These are phyloP conservation scores for Aristolochia fimbriata DNA, from an alignment of 164 flowering plant species.

Conservation along the genomic window DNA sequence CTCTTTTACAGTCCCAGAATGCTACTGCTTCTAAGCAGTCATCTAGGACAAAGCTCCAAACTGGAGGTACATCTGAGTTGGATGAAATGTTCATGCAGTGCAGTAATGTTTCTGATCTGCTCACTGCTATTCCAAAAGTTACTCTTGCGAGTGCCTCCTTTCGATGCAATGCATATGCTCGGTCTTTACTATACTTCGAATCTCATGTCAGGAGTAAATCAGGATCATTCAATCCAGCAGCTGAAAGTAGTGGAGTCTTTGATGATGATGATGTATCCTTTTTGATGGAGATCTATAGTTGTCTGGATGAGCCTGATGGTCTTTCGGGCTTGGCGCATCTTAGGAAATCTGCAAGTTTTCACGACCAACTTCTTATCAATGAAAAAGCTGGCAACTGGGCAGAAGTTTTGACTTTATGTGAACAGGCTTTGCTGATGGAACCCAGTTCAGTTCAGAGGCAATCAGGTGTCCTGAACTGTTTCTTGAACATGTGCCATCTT, in stretches of 20 bases:
- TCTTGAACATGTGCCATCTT: slow-evolving; percentile 89
- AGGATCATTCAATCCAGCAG: slow-evolving; percentile 93
- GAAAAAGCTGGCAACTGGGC: slow-evolving; percentile 97
- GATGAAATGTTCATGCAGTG: slow-evolving; percentile 62
- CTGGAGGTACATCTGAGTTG: slow-evolving; percentile 17
- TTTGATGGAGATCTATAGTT: slow-evolving; percentile 91
- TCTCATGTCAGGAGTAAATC: slow-evolving; percentile 76
- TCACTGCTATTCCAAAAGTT: slow-evolving; percentile 78
- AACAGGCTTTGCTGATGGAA: slow-evolving; percentile 94
- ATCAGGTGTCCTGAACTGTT: slow-evolving; percentile 89
- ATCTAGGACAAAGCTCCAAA: slow-evolving; percentile 35
- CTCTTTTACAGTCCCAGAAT: slow-evolving; percentile 68
- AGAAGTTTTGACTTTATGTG: slow-evolving; percentile 84
- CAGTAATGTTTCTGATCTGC: slow-evolving; percentile 70
- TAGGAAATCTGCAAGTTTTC: slow-evolving; percentile 63
- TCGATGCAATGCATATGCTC: slow-evolving; percentile 94
- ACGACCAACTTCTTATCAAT: slow-evolving; percentile 80
- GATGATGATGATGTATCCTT: slow-evolving; percentile 87
- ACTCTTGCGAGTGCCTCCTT: slow-evolving; percentile 89
- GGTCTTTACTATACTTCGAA: slow-evolving; percentile 89
- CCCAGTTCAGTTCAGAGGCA: slow-evolving; percentile 87
- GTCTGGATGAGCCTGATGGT: slow-evolving; percentile 96
- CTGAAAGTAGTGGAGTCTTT: slow-evolving; percentile 79
- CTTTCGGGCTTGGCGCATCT: slow-evolving; percentile 84
- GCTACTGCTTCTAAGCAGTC: slow-evolving; percentile 39